Conservation (phyloP, 2,329 filamentous ascomycete genomes). For the Davidsoniella neocaledoniae region DNA sequence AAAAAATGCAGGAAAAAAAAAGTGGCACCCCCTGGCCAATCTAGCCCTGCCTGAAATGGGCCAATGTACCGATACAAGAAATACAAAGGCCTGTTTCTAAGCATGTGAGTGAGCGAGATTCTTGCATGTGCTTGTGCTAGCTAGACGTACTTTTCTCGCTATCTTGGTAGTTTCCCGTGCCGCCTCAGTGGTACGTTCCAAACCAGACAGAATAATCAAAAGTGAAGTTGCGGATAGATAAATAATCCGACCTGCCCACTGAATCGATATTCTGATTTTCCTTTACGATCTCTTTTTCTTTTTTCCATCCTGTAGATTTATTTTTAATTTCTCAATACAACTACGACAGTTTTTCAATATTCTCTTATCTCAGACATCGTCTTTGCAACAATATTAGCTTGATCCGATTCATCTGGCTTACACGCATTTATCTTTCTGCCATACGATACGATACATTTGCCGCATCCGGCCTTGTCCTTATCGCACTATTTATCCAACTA, state of each 20-base stretch:
- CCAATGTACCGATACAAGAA: background rate
- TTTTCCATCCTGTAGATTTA: background rate
- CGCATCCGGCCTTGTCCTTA: background rate
- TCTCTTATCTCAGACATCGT: no score
- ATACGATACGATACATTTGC: no score
- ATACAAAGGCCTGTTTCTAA: background rate
- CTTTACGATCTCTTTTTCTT: background rate
- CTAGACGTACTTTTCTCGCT: background rate
- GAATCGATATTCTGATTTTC: background rate
- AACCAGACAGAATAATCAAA: background rate
- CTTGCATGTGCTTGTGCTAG: slow-evolving; percentile 1
- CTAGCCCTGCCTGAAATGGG: no score
- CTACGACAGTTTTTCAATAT: no score
- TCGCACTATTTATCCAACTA: background rate
- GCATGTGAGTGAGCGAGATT: slow-evolving; percentile 5
- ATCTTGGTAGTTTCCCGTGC: background rate
- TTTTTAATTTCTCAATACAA: no score
- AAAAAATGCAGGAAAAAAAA: background rate
- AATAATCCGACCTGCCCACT: background rate
- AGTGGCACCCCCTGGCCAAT: background rate
- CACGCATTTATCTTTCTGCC: no score
- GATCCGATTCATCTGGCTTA: no score
- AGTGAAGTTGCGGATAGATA: background rate
- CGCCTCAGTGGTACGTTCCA: background rate
- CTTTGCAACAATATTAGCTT: no score